Percentiles rank a stretch among this genome's conserved stretches.
Evolutionary conservation across 805 yeast species (phyloP).

Genomic region (Starmerella stellata): DNA sequence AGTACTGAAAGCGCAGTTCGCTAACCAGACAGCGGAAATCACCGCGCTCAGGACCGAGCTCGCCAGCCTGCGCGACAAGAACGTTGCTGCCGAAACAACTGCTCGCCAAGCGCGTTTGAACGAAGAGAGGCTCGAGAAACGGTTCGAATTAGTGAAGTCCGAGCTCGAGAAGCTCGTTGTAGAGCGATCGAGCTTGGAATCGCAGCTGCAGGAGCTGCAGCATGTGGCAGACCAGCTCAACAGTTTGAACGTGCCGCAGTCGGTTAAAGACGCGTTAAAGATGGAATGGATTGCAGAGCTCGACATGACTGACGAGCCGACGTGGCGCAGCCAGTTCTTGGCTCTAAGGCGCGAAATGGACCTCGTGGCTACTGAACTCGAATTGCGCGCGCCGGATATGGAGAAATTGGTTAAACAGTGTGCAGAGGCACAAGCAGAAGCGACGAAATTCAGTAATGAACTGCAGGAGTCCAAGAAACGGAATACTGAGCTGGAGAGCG

Average conservation of each 20-base stretch:
- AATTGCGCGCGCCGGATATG: slow-evolving; percentile 58
- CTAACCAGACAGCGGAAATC: too few species aligned
- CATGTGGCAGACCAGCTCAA: slow-evolving; percentile 48
- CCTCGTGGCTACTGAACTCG: slow-evolving; percentile 55
- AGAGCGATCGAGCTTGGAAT: slow-evolving; percentile 34
- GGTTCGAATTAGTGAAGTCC: slow-evolving; percentile 24
- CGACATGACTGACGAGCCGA: slow-evolving; percentile 20
- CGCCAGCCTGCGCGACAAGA: too few species aligned
- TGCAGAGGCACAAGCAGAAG: slow-evolving; percentile 29
- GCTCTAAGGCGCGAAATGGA: slow-evolving; percentile 54
- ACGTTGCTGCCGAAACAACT: too few species aligned
- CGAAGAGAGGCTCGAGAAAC: slow-evolving; percentile 38
- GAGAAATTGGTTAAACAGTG: slow-evolving; percentile 4
- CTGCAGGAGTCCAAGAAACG: slow-evolving; percentile 28
- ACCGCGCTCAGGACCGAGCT: too few species aligned
- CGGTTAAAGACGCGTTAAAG: neutral
- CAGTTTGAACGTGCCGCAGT: slow-evolving; percentile 10
- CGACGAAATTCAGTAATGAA: slow-evolving; percentile 39
- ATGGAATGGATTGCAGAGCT: neutral
- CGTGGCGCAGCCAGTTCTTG: slow-evolving; percentile 52
- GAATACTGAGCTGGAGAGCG: slow-evolving; percentile 24
- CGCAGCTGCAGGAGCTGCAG: slow-evolving; percentile 37
- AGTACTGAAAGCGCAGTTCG: too few species aligned
- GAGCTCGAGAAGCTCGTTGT: slow-evolving; percentile 29
- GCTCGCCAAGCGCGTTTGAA: slow-evolving; percentile 20